Conservation (phyloP, 2,329 filamentous ascomycete species). For the Coniella lustricola region DNA sequence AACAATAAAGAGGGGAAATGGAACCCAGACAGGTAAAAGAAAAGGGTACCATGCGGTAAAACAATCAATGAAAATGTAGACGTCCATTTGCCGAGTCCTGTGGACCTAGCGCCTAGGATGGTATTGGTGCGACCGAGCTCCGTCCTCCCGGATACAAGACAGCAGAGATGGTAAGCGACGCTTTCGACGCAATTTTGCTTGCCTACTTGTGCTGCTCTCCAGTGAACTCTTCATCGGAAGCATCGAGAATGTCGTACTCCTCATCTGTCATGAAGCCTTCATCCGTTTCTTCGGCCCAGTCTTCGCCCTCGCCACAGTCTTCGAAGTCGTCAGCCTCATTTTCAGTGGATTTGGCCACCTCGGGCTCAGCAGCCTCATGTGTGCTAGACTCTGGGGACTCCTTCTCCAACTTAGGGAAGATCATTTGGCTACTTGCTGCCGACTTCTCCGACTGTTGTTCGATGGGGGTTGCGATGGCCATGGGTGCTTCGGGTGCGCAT, state of each 20-base stretch:
- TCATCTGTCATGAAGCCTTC: conserved; percentile 91
- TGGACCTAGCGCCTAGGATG: conserved; percentile 9
- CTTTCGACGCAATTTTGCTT: conserved; percentile 2
- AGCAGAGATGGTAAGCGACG: background rate
- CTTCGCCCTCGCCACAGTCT: conserved; percentile 47
- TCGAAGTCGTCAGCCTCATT: conserved; percentile 41
- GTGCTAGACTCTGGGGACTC: conserved; percentile 79
- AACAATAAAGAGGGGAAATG: conserved; percentile 1
- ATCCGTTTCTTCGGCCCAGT: conserved; percentile 54
- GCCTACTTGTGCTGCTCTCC: conserved; percentile 44
- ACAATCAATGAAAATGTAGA: background rate
- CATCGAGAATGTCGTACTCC: conserved; percentile 95
- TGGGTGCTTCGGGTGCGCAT: conserved; percentile 10
- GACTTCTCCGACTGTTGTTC: conserved; percentile 23
- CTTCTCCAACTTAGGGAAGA: conserved; percentile 94
- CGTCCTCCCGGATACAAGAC: background rate
- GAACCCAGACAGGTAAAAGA: background rate
- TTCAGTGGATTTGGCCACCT: conserved; percentile 42
- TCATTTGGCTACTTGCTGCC: conserved; percentile 62
- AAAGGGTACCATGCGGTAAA: conserved; percentile 1
- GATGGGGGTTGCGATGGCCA: conserved; percentile 9
- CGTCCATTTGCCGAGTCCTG: background rate
- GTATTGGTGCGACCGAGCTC: background rate
- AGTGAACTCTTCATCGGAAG: conserved; percentile 79
- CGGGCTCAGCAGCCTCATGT: conserved; percentile 53